These are phyloP conservation scores for Mycena capillaripes DNA, from an alignment of 768 basidiomycete genomes.

Conservation along the genomic window DNA sequence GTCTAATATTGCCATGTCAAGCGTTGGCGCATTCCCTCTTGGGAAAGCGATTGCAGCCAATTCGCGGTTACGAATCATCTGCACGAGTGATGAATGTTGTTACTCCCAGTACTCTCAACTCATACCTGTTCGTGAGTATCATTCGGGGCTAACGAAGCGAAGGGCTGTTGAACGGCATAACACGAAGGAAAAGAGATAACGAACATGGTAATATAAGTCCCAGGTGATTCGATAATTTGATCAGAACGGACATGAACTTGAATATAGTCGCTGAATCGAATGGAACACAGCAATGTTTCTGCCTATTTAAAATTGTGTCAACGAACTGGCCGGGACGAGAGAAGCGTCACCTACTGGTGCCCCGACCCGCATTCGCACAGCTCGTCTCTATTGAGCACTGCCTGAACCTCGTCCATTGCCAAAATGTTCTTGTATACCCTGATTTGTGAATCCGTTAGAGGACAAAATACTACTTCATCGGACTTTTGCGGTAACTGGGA, in stretches of 20 bases:
- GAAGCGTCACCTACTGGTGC: slow-evolving; percentile 59
- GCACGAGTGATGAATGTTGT: slow-evolving; percentile 2
- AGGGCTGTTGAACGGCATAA: background rate
- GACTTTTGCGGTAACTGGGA: slow-evolving; percentile 86
- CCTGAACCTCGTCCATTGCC: slow-evolving; percentile 73
- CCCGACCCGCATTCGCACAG: slow-evolving; percentile 78
- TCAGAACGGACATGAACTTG: slow-evolving; percentile 84
- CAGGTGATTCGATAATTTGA: slow-evolving; percentile 92
- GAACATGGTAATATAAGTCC: slow-evolving; percentile 87
- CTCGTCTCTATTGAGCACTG: slow-evolving; percentile 79
- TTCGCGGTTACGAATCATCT: slow-evolving; percentile 70
- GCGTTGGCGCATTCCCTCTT: slow-evolving; percentile 67
- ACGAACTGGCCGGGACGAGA: slow-evolving; percentile 5
- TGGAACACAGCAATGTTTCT: slow-evolving; percentile 57
- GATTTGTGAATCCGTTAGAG: slow-evolving; percentile 79
- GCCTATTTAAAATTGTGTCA: slow-evolving; percentile 44
- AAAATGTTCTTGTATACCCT: slow-evolving; percentile 82
- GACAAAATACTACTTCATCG: slow-evolving; percentile 95
- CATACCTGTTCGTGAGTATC: slow-evolving; percentile 81
- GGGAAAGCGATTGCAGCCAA: slow-evolving; percentile 76
- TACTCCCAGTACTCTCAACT: background rate
- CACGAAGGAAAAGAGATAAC: slow-evolving; percentile 8
- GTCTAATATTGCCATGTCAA: slow-evolving; percentile 72
- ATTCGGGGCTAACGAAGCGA: slow-evolving; percentile 63
- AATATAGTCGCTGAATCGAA: slow-evolving; percentile 77